A percentile compares a stretch with the other conserved stretches of the same genome.
phyloP scores from a whole-genome alignment of 805 yeast genomes.

The Ogataea minuta region DNA sequence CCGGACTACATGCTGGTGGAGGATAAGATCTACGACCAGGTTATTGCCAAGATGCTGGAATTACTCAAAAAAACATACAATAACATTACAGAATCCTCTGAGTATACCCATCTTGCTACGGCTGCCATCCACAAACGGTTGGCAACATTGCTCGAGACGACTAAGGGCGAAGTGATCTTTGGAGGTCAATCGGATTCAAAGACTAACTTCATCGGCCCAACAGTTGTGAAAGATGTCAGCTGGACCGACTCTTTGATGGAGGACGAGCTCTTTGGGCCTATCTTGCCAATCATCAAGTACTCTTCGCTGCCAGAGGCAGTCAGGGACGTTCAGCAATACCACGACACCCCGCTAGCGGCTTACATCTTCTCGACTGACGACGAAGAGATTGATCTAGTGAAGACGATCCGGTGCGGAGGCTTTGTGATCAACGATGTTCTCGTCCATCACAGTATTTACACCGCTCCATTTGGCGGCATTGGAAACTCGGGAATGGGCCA shows the following conservation, averaged over 20 bases:
- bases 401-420: slow-evolving; percentile 69
- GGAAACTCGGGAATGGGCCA: slow-evolving; percentile 81
- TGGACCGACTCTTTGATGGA: slow-evolving; percentile 73
- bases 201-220: slow-evolving; percentile 63
- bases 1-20: slow-evolving; percentile 82
- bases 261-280: slow-evolving; percentile 81
- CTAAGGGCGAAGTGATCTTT: slow-evolving; percentile 52
- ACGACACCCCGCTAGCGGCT: slow-evolving; percentile 82
- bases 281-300: slow-evolving; percentile 69
- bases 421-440: slow-evolving; percentile 69
- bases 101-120: slow-evolving; percentile 62
- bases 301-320: slow-evolving; percentile 45
- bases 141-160: slow-evolving; percentile 37
- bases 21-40: slow-evolving; percentile 49
- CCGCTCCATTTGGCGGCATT: slow-evolving; percentile 89
- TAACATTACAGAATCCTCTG: slow-evolving; percentile 33
- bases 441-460: slow-evolving; percentile 60
- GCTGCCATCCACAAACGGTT: slow-evolving; percentile 51
- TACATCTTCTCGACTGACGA: slow-evolving; percentile 60
- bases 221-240: slow-evolving; percentile 59
- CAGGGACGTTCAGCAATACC: slow-evolving; percentile 41
- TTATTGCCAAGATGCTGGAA: slow-evolving; percentile 44
- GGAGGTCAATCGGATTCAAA: slow-evolving; percentile 41
- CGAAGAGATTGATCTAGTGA: slow-evolving; percentile 48
- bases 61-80: slow-evolving; percentile 47